Evolutionary conservation across 83 land plant genomes (phyloP).

Genomic region (Thuja plicata): DNA sequence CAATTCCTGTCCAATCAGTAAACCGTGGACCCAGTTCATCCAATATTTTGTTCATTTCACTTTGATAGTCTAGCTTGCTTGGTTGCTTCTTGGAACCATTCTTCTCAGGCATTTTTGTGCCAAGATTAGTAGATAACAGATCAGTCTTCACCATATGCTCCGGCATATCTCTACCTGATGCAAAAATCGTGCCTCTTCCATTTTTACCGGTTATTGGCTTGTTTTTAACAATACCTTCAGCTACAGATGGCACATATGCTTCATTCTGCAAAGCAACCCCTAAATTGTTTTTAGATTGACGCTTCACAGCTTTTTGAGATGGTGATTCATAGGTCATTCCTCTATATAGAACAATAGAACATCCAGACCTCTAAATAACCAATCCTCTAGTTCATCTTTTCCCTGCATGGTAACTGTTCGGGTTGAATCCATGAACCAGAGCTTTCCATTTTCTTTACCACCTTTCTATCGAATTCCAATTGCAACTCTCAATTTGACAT

Average conservation of each 20-base stretch:
- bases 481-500: too few relatives aligned
- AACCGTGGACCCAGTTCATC: constrained; percentile 89
- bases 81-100: not conserved
- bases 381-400: constrained; percentile 89
- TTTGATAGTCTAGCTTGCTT: constrained; percentile 47
- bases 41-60: constrained; percentile 71
- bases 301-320: constrained; percentile 1
- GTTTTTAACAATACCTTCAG: not conserved
- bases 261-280: not conserved
- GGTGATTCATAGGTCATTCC: constrained; percentile 70
- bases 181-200: not conserved
- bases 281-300: not conserved
- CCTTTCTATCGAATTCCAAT: too few relatives aligned
- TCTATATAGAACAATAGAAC: constrained; percentile 73
- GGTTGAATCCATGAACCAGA: too few relatives aligned
- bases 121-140: not conserved
- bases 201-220: not conserved
- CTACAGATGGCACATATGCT: not conserved
- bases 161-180: not conserved
- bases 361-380: constrained; percentile 96
- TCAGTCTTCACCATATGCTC: constrained; percentile 6
- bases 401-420: too few relatives aligned
- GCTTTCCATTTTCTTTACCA: too few relatives aligned
- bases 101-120: not conserved
- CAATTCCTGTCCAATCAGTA: constrained; percentile 84